These are phyloP conservation scores for Carex pumila DNA, from an alignment of 176 grass and related monocot species.

Conservation along the genomic window DNA sequence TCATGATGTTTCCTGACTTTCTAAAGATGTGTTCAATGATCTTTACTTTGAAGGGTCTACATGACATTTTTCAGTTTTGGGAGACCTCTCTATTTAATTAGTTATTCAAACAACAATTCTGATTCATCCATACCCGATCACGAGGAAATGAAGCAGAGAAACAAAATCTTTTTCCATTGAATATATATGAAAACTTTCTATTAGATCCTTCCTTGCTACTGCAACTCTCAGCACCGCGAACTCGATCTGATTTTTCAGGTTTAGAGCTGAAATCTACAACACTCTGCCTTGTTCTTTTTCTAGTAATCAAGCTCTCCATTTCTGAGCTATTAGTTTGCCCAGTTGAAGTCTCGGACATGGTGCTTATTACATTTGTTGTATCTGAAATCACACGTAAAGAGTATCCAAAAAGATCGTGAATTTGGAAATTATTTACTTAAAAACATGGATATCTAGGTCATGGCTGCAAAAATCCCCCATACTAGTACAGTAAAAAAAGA, in stretches of 20 bases:
- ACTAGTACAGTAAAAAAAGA: slow-evolving; percentile 2
- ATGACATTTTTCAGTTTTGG: background rate
- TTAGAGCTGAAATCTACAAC: slow-evolving; percentile 33
- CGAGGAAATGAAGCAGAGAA: slow-evolving; percentile 83
- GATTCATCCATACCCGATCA: slow-evolving; percentile 44
- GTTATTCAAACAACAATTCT: background rate
- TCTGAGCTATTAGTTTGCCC: slow-evolving; percentile 7
- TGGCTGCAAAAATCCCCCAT: background rate
- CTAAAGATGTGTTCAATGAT: background rate
- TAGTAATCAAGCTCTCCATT: slow-evolving; percentile 25
- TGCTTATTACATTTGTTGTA: background rate
- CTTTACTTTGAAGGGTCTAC: background rate
- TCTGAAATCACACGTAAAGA: slow-evolving; percentile 1
- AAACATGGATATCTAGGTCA: background rate
- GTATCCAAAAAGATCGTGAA: background rate
- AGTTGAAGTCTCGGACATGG: background rate
- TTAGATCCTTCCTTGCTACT: slow-evolving; percentile 23
- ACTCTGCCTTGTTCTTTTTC: slow-evolving; percentile 32
- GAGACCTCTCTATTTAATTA: background rate
- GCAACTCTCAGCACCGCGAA: slow-evolving; percentile 23
- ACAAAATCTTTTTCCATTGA: slow-evolving; percentile 68
- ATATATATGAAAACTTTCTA: slow-evolving; percentile 53
- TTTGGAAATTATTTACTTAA: background rate
- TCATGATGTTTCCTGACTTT: background rate
- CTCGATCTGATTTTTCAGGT: slow-evolving; percentile 39